phyloP scores from a whole-genome alignment of 495 filamentous ascomycete genomes.

The Penicillium pancosmium region DNA sequence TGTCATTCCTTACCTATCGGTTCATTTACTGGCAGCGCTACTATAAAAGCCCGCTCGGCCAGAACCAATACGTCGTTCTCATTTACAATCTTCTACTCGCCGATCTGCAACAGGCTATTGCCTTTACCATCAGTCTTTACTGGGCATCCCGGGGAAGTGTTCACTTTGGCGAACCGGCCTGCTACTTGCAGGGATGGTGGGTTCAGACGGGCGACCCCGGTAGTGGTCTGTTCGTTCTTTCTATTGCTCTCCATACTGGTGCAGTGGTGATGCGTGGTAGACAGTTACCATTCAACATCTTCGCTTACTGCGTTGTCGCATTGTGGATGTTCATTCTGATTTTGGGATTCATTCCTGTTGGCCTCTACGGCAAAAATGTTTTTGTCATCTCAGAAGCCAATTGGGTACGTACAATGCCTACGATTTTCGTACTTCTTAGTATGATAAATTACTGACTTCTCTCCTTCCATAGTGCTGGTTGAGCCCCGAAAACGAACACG shows the following conservation, averaged over 20 bases:
- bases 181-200: conserved; percentile 72
- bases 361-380: conserved; percentile 51
- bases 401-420: conserved; percentile 39
- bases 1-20: conserved; percentile 59
- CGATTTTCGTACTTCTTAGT: not conserved
- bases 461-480: conserved; percentile 68
- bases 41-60: conserved; percentile 42
- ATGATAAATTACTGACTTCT: conserved; percentile 10
- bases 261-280: conserved; percentile 60
- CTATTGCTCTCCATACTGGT: conserved; percentile 69
- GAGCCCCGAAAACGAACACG: conserved; percentile 54
- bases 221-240: conserved; percentile 68
- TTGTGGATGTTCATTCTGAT: conserved; percentile 63
- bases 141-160: conserved; percentile 59
- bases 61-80: conserved; percentile 73
- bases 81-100: conserved; percentile 74
- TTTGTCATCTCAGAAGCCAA: conserved; percentile 56
- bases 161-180: conserved; percentile 56
- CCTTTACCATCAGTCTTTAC: conserved; percentile 64
- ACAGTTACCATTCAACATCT: conserved; percentile 51
- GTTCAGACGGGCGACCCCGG: conserved; percentile 69
- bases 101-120: conserved; percentile 70
- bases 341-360: conserved; percentile 57
- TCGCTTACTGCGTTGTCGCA: conserved; percentile 50
- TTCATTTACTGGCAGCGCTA: conserved; percentile 57